Evolutionary conservation across 495 filamentous ascomycete species (phyloP).

Genomic region (Tuber microsphaerosporum): DNA sequence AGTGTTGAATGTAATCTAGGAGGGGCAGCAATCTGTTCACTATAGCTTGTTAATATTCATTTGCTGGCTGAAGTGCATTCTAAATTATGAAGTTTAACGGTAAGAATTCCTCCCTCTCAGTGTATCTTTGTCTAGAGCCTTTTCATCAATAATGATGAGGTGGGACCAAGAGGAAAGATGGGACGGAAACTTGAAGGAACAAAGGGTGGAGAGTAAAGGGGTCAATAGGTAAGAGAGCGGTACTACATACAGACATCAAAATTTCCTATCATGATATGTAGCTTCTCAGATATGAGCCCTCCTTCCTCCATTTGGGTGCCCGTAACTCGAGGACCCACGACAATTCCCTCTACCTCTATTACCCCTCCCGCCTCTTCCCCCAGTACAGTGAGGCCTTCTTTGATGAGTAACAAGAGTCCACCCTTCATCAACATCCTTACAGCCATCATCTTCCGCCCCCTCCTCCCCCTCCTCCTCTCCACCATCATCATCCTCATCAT

Average conservation of each 20-base stretch:
- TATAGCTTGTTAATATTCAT: background rate
- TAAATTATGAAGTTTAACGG: background rate
- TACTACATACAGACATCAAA: background rate
- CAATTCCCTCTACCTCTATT: background rate
- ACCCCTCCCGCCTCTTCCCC: background rate
- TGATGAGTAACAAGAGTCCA: background rate
- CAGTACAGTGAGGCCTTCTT: background rate
- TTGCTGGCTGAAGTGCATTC: background rate
- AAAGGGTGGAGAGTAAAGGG: background rate
- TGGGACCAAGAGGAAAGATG: background rate
- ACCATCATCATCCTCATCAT: background rate
- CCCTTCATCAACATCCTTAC: slow-evolving; percentile 27
- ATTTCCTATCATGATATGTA: background rate
- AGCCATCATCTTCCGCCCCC: slow-evolving; percentile 38
- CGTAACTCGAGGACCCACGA: background rate
- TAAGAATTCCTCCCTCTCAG: background rate
- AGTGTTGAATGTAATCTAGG: background rate
- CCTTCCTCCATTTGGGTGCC: background rate
- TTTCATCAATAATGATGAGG: background rate
- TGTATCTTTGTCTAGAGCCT: background rate
- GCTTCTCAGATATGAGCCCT: background rate
- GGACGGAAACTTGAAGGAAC: background rate
- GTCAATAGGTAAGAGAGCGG: background rate
- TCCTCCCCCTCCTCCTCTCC: slow-evolving; percentile 38
- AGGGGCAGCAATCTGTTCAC: background rate